Base-by-base conservation (phyloP, 2,329 filamentous ascomycete species). In the Venturia carpophila region DNA sequence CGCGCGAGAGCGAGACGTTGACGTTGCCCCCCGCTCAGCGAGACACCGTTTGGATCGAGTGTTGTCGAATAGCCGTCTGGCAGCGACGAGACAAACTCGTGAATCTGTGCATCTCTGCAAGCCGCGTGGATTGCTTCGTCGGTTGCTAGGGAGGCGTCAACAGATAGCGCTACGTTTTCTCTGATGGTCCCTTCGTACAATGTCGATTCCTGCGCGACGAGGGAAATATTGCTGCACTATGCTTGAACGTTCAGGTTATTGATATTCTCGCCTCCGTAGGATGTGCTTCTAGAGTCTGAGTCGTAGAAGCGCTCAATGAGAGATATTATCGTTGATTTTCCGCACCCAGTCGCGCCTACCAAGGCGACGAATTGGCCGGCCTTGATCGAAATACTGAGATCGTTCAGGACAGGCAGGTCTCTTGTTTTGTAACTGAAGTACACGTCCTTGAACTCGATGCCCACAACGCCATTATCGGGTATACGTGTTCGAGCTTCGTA, bases 311-410 rank as follows among this genome's bases (percentile, higher is more conserved):
- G 77, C 68, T 84, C 79, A 10, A 85, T 76, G 2, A 85, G 76
- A 1, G 77, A 76, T 43, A 93, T 83, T 55, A 90, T 85, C 19
- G 85, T 90, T 0, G 86, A 88, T 76, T 92, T 90, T 43, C 88
- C 88, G 66, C 86, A 88, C 0, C 87, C 87, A 0, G 85, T 87
- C 0, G 87, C 82, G 1, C 88, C 88, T 5, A 91, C 87, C 1
- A 91, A 78, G 0, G 87, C 88, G 0, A 83, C 86, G 70, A 89
- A 90, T 71, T 89, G 85, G 5, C 87, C 88, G 68, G 85, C 86
- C 15, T 67, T 67, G 37, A 76, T 69, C 55, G 83, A 69, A 30
- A 77, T 60, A 58, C 82, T 83, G 64, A 85, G 78, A 66, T 79
- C 75, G 39, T 73, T 74, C 10, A 79, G 72, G 9, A 77, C 75